A percentile compares a stretch with the other conserved stretches of the same genome.
These are phyloP conservation scores for Hypoxylon trugodes DNA, from an alignment of 495 filamentous ascomycete species.

Conservation along the genomic window DNA sequence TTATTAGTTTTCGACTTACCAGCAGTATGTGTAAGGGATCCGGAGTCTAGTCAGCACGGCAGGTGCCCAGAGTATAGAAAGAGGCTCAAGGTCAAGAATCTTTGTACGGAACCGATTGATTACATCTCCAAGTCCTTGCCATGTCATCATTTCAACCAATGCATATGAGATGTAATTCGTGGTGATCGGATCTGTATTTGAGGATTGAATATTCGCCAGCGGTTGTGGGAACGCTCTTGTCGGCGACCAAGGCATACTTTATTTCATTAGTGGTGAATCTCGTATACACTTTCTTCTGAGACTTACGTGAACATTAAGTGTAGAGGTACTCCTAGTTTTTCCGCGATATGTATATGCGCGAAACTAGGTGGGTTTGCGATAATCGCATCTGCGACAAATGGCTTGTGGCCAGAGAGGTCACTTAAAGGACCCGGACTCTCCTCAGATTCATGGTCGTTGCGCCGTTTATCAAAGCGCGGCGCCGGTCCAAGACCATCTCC, in stretches of 20 bases:
- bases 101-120: constrained; percentile 75
- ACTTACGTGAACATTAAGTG: constrained; percentile 86
- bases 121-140: constrained; percentile 80
- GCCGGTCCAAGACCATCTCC: constrained; percentile 57
- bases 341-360: constrained; percentile 82
- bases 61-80: constrained; percentile 73
- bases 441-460: constrained; percentile 20
- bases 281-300: constrained; percentile 62
- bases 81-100: constrained; percentile 71
- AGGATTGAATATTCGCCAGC: constrained; percentile 71
- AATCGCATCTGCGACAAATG: constrained; percentile 83
- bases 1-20: constrained; percentile 54
- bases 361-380: constrained; percentile 88
- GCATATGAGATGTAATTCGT: constrained; percentile 80
- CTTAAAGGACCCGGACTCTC: constrained; percentile 4
- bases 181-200: constrained; percentile 65
- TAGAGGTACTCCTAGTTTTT: constrained; percentile 78
- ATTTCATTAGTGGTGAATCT: constrained; percentile 59
- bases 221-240: constrained; percentile 77
- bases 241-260: constrained; percentile 69
- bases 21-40: constrained; percentile 83
- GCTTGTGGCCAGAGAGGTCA: constrained; percentile 45
- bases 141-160: constrained; percentile 81
- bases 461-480: constrained; percentile 36
- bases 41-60: constrained; percentile 67